These are phyloP conservation scores for Fusarium praegraminearum DNA, from an alignment of 2,329 filamentous ascomycete species.

Conservation along the genomic window DNA sequence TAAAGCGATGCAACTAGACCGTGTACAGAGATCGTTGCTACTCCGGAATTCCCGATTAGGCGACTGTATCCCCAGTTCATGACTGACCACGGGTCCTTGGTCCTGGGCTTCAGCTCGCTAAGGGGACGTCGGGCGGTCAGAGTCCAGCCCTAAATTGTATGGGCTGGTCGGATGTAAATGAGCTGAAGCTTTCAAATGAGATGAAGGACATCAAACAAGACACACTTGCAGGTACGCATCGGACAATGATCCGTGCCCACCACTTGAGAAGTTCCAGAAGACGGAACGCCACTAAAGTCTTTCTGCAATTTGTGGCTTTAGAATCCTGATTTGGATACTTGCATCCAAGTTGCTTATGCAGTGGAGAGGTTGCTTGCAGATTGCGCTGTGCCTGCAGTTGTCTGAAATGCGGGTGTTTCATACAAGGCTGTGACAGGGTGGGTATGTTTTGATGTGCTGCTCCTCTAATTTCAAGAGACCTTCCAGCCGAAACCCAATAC, in stretches of 20 bases:
- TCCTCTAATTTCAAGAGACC: constrained; percentile 41
- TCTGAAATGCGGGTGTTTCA: constrained; percentile 28
- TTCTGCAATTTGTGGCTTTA: constrained; percentile 4
- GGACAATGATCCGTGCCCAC: constrained; percentile 2
- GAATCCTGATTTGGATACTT: constrained; percentile 22
- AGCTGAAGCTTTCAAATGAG: constrained; percentile 22
- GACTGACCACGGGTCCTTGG: constrained; percentile 1
- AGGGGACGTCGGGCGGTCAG: neutral
- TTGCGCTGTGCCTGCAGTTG: neutral
- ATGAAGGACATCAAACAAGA: constrained; percentile 31
- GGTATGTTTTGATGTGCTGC: constrained; percentile 34
- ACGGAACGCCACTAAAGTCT: constrained; percentile 17
- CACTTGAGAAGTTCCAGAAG: constrained; percentile 39
- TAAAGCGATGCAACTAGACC: constrained; percentile 9
- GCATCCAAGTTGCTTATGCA: constrained; percentile 5
- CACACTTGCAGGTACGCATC: neutral
- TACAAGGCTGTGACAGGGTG: constrained; percentile 28
- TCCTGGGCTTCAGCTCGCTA: constrained; percentile 12
- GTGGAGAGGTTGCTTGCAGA: constrained; percentile 24
- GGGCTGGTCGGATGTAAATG: constrained; percentile 6
- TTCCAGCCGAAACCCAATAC: constrained; percentile 14
- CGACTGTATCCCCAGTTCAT: constrained; percentile 5
- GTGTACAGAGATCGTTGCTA: neutral
- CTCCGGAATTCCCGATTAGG: constrained; percentile 16
- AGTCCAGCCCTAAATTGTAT: constrained; percentile 30